Evolutionary conservation across 2,329 filamentous ascomycete genomes (phyloP).

Genomic region (Sporothrix schenckii): DNA sequence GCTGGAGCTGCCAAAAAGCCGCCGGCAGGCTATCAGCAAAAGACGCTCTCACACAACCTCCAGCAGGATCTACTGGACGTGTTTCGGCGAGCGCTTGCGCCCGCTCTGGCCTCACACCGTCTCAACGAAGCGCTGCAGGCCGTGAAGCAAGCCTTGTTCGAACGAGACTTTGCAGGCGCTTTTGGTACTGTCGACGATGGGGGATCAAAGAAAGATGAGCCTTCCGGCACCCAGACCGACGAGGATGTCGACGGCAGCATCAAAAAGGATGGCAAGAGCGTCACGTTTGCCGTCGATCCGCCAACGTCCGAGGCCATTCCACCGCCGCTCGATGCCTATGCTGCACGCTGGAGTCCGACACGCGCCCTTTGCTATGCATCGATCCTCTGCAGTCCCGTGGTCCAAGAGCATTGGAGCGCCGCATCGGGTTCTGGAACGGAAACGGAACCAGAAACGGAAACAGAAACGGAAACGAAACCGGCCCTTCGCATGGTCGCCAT

Average conservation of each 20-base stretch:
- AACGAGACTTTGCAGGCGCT: slow-evolving; percentile 78
- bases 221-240: too few relatives aligned
- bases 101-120: slow-evolving; percentile 51
- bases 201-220: not conserved
- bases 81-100: slow-evolving; percentile 67
- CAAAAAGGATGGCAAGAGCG: not conserved
- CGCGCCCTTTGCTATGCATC: slow-evolving; percentile 78
- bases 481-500: slow-evolving; percentile 40
- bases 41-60: slow-evolving; percentile 15
- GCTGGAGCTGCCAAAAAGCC: not conserved
- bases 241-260: not conserved
- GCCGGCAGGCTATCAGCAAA: slow-evolving; percentile 23
- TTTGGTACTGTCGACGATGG: slow-evolving; percentile 56
- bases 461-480: not conserved
- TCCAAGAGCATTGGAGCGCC: slow-evolving; percentile 30
- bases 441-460: slow-evolving; percentile 20
- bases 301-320: not conserved
- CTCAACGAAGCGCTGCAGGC: slow-evolving; percentile 68
- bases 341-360: slow-evolving; percentile 86
- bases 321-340: slow-evolving; percentile 73
- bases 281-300: not conserved
- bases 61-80: slow-evolving; percentile 61
- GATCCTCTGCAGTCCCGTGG: slow-evolving; percentile 48
- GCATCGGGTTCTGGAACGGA: not conserved
- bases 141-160: slow-evolving; percentile 83